phyloP scores from a whole-genome alignment of 2,329 filamentous ascomycete genomes.

The Ophiocordyceps unilateralis region DNA sequence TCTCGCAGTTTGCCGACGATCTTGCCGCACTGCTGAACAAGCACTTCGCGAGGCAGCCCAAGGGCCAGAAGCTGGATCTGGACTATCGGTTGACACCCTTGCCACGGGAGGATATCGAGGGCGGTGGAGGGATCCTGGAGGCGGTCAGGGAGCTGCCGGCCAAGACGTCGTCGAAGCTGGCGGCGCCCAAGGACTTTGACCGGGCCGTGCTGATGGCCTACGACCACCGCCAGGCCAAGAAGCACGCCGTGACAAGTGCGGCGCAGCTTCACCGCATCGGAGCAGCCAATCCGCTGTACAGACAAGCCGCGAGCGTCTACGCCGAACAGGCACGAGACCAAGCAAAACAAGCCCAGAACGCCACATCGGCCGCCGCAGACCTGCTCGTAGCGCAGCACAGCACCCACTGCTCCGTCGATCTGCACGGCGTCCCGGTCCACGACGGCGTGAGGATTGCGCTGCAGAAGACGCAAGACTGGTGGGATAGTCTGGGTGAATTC shows the following conservation, averaged over 20 bases:
- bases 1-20: constrained; percentile 18
- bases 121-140: not conserved
- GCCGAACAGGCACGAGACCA: constrained; percentile 51
- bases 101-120: constrained; percentile 6
- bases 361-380: constrained; percentile 53
- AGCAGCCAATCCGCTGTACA: constrained; percentile 56
- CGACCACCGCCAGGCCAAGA: constrained; percentile 12
- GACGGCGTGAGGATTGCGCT: constrained; percentile 68
- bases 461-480: constrained; percentile 55
- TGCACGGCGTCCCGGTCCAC: constrained; percentile 69
- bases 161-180: not conserved
- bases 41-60: constrained; percentile 22
- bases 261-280: constrained; percentile 25
- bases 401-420: constrained; percentile 42
- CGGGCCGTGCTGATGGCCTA: constrained; percentile 13
- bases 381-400: constrained; percentile 52
- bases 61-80: constrained; percentile 18
- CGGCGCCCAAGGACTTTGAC: constrained; percentile 6
- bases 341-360: constrained; percentile 35
- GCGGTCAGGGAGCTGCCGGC: not conserved
- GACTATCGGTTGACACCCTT: constrained; percentile 21
- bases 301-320: constrained; percentile 62
- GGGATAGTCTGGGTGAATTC: constrained; percentile 51
- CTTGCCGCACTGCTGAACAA: constrained; percentile 23
- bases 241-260: constrained; percentile 19